Percentiles rank a stretch among this genome's conserved stretches.
Evolutionary conservation across 176 grass and related monocot genomes (phyloP).

Genomic region (Ensete ventricosum): DNA sequence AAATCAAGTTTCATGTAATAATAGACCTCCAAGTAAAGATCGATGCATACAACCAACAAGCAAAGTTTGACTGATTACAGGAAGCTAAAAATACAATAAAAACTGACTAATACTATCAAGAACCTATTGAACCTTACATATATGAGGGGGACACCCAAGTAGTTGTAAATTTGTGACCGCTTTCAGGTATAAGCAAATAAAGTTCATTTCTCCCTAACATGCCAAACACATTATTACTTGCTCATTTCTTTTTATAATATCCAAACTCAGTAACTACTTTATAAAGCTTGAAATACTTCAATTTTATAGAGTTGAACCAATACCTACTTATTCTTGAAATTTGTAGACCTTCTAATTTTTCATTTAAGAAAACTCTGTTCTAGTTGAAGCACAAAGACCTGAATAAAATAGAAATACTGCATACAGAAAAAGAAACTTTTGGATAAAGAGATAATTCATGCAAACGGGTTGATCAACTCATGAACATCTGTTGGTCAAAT

Average conservation of each 20-base stretch:
- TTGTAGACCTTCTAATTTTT: background rate
- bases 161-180: background rate
- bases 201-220: background rate
- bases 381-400: background rate
- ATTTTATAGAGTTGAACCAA: background rate
- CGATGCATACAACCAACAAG: background rate
- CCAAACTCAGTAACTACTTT: background rate
- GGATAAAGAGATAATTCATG: too few species aligned
- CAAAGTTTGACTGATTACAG: background rate
- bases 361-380: background rate
- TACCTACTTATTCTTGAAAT: background rate
- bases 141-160: background rate
- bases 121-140: background rate
- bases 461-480: too few species aligned
- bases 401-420: background rate
- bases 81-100: background rate
- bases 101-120: background rate
- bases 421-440: background rate
- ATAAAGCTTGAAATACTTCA: background rate
- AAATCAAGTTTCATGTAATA: background rate
- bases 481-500: too few species aligned
- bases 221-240: background rate
- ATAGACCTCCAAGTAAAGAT: background rate
- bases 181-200: background rate
- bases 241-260: background rate